These are phyloP conservation scores for Collariella sp. DNA, from an alignment of 495 filamentous ascomycete species.

Conservation along the genomic window DNA sequence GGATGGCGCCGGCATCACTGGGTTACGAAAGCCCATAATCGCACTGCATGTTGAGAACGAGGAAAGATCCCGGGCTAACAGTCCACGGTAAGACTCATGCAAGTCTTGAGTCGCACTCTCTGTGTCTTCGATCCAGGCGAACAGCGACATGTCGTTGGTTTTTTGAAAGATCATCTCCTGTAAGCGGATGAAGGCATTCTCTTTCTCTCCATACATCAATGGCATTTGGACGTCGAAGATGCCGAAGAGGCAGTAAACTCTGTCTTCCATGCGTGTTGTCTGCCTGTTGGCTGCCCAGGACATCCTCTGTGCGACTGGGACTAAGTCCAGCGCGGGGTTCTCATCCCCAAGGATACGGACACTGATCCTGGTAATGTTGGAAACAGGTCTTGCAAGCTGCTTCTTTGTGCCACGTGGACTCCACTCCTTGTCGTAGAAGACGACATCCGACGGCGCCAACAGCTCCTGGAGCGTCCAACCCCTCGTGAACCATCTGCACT, in stretches of 20 bases:
- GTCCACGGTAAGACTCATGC: not conserved
- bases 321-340: not conserved
- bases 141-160: constrained; percentile 9
- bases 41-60: not conserved
- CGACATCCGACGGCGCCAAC: constrained; percentile 18
- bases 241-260: constrained; percentile 15
- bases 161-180: constrained; percentile 13
- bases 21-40: not conserved
- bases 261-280: constrained; percentile 15
- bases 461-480: constrained; percentile 34
- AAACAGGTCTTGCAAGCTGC: constrained; percentile 10
- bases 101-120: not conserved
- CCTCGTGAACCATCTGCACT: constrained; percentile 25
- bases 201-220: constrained; percentile 16
- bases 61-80: not conserved
- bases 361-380: constrained; percentile 4
- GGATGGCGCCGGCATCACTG: not conserved
- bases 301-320: constrained; percentile 10
- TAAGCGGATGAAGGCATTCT: constrained; percentile 13
- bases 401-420: constrained; percentile 17
- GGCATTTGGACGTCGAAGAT: constrained; percentile 17
- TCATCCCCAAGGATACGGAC: not conserved
- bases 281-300: constrained; percentile 15
- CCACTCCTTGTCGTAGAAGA: constrained; percentile 27
- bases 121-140: constrained; percentile 12